Conservation (phyloP, 495 filamentous ascomycete genomes). For the Penicillium malachiteum region DNA sequence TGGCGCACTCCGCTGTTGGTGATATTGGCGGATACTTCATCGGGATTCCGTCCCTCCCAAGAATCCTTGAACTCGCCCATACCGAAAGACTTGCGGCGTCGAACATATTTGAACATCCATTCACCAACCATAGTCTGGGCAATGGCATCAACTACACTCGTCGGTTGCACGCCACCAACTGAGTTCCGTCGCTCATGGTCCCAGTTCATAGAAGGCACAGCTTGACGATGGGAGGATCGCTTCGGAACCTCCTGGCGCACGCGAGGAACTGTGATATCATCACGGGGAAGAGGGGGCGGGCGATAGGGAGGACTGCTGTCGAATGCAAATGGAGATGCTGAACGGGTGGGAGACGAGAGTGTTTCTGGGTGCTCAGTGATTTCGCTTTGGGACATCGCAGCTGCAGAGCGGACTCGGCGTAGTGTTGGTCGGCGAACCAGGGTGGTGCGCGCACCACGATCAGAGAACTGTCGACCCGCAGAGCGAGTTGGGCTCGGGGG, state of each 20-base stretch:
- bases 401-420: slow-evolving; percentile 81
- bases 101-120: slow-evolving; percentile 99
- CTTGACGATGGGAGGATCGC: slow-evolving; percentile 21
- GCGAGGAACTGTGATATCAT: slow-evolving; percentile 65
- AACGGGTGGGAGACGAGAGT: slow-evolving; percentile 64
- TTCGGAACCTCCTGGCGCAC: slow-evolving; percentile 18
- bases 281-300: slow-evolving; percentile 68
- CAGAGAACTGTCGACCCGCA: slow-evolving; percentile 42
- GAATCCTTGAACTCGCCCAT: slow-evolving; percentile 68
- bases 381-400: slow-evolving; percentile 59
- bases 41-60: slow-evolving; percentile 49
- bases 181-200: slow-evolving; percentile 48
- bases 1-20: slow-evolving; percentile 67
- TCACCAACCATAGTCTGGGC: slow-evolving; percentile 98
- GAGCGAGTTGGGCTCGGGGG: slow-evolving; percentile 74
- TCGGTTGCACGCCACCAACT: slow-evolving; percentile 62
- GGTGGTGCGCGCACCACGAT: slow-evolving; percentile 31
- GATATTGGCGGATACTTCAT: slow-evolving; percentile 54
- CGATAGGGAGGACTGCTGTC: slow-evolving; percentile 58
- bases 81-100: slow-evolving; percentile 82
- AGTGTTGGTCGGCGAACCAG: slow-evolving; percentile 49
- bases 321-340: slow-evolving; percentile 60
- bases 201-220: slow-evolving; percentile 22
- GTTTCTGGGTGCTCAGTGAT: slow-evolving; percentile 47
- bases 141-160: slow-evolving; percentile 94